A percentile compares a stretch with the other conserved stretches of the same genome.
Conservation (phyloP, 371 early-diverging fungal species). For the Circinella minor region DNA sequence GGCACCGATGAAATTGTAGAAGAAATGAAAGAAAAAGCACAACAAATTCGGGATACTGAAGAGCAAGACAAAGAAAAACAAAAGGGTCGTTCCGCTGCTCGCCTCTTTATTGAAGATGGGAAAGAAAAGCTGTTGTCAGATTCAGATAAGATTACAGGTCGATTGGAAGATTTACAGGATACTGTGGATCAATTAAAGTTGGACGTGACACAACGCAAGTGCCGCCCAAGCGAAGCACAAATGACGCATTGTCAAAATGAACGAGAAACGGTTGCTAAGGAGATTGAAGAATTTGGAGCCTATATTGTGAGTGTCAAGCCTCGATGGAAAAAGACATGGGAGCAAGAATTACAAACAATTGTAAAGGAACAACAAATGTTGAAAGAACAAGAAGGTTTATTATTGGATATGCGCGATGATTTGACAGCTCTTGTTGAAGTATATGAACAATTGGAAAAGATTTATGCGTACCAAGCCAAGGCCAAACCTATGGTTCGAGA, state of each 20-base stretch:
- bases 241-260: slow-evolving; percentile 67
- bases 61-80: slow-evolving; percentile 43
- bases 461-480: slow-evolving; percentile 63
- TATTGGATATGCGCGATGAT: slow-evolving; percentile 78
- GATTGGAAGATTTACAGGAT: slow-evolving; percentile 75
- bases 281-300: slow-evolving; percentile 59
- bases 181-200: slow-evolving; percentile 78
- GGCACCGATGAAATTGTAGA: slow-evolving; percentile 45
- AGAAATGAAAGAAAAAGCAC: slow-evolving; percentile 49
- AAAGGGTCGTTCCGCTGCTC: slow-evolving; percentile 27
- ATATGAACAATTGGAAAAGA: slow-evolving; percentile 67
- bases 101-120: slow-evolving; percentile 65
- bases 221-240: slow-evolving; percentile 65
- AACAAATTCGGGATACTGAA: slow-evolving; percentile 34
- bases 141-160: slow-evolving; percentile 64
- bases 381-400: slow-evolving; percentile 76
- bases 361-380: slow-evolving; percentile 81
- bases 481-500: slow-evolving; percentile 44
- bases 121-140: slow-evolving; percentile 65
- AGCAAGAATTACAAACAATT: slow-evolving; percentile 79
- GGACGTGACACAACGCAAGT: slow-evolving; percentile 77
- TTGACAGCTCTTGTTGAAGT: slow-evolving; percentile 64
- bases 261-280: slow-evolving; percentile 55
- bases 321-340: slow-evolving; percentile 86
- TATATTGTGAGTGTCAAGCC: slow-evolving; percentile 71